Base-by-base conservation (phyloP, 1,139 yeast genomes). In the Candida frijolesensis region DNA sequence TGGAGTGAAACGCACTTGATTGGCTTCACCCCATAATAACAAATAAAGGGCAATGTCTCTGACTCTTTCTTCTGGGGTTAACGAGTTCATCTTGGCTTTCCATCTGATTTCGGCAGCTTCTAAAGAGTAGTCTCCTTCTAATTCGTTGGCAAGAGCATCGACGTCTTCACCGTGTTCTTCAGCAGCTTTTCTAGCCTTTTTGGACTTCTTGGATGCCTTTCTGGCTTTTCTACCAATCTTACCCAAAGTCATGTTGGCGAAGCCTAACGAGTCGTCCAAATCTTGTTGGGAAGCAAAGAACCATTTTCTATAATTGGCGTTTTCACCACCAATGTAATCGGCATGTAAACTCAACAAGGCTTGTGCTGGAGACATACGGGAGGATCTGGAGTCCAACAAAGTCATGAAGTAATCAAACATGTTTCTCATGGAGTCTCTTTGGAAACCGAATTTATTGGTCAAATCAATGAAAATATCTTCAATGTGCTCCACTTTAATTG, bases 21-120 rank as follows among this genome's bases (percentile, higher is more conserved):
- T 92, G 42, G 98, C 96, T 74, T 94, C 99, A 69, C 99, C 99
- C 99, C 99, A 94, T 62, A 91, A 80, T 65, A 92, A 80, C 61
- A 94, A 77, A 74, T 90, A 94, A 55, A 94, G 81, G 7, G 98
- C 94, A 56, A 94, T 72, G 65, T 94, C 98, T 66, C 96, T 85
- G 42, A 89, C 91, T 69, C 96, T 85, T 68, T 92, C 97, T 59
- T 76, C 80, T 3, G 81, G 81, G 43, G 72, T 61, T 54, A 76
- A 69, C 27, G 71, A 61, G 57, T 76, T 76, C 80, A 76, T 76
- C 65, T 70, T 75, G 50, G 80, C 78, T 61, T 72, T 75, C 81
- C 81, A 76, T 65, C 79, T 72, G 54, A 76, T 72, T 58, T 76
- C 80, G 32, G 80, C 80, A 45, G 81, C 81, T 57, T 76, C 81